Percentiles rank a stretch among this genome's conserved stretches.
Evolutionary conservation across 768 basidiomycete species (phyloP).

Genomic region (Podaxis pistillaris): DNA sequence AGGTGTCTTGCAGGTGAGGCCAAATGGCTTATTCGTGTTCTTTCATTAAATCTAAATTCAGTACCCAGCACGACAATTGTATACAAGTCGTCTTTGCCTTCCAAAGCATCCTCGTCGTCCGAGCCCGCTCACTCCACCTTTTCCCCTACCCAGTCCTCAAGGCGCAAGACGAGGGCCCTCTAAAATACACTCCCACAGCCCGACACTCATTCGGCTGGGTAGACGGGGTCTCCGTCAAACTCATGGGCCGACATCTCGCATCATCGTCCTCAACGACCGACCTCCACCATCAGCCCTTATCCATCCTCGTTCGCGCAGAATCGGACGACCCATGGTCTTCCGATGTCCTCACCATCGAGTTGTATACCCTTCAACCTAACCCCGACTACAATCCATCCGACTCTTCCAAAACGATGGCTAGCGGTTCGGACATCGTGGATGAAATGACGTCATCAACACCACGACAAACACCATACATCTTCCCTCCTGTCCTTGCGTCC

Average conservation of each 20-base stretch:
- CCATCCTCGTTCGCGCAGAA: constrained; percentile 56
- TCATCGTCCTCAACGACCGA: not conserved
- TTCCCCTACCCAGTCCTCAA: constrained; percentile 48
- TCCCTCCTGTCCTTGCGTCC: constrained; percentile 44
- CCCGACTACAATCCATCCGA: constrained; percentile 20
- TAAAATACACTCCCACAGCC: constrained; percentile 35
- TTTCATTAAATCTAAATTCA: not conserved
- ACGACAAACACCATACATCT: constrained; percentile 32
- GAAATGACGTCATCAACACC: constrained; percentile 3
- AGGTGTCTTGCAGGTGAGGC: constrained; percentile 30
- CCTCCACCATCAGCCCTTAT: constrained; percentile 22
- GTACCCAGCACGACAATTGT: constrained; percentile 44
- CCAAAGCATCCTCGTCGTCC: constrained; percentile 51
- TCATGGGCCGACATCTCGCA: constrained; percentile 13
- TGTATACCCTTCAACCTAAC: constrained; percentile 47
- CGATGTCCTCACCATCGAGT: constrained; percentile 44
- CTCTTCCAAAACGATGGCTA: not conserved
- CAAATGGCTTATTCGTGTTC: not conserved
- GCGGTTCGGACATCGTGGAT: not conserved
- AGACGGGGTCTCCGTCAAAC: constrained; percentile 49
- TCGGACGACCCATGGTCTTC: constrained; percentile 61
- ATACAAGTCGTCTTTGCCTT: constrained; percentile 50
- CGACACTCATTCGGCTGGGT: constrained; percentile 66
- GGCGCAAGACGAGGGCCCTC: constrained; percentile 12
- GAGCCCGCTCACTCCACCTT: constrained; percentile 56